These are phyloP conservation scores for Blastomyces gilchristii DNA, from an alignment of 2,329 filamentous ascomycete species.

Conservation along the genomic window DNA sequence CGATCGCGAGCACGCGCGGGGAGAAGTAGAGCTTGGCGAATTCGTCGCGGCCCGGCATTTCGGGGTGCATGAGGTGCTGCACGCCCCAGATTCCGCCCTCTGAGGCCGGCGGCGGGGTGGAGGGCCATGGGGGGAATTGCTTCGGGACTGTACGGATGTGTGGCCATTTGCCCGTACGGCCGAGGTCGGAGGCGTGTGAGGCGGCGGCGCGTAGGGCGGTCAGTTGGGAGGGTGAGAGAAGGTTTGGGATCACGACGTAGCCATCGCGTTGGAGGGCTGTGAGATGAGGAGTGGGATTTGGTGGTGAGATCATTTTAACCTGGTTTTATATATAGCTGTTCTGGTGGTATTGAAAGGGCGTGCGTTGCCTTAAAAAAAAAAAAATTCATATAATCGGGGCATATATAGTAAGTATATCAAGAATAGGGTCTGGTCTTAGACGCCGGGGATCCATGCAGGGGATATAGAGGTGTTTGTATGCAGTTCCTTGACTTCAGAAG, in stretches of 20 bases:
- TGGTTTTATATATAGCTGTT: background rate
- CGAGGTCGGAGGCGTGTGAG: slow-evolving; percentile 46
- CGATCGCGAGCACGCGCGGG: slow-evolving; percentile 50
- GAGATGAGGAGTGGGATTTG: slow-evolving; percentile 31
- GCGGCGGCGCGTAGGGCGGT: slow-evolving; percentile 51
- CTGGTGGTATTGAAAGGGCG: no score
- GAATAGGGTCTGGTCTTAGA: background rate
- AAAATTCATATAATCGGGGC: background rate
- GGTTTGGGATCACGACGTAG: slow-evolving; percentile 60
- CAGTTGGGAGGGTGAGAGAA: slow-evolving; percentile 50
- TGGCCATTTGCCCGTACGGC: slow-evolving; percentile 65
- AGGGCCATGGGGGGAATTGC: slow-evolving; percentile 79
- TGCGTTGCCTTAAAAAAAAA: no score
- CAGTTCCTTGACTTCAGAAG: background rate
- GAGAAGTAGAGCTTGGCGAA: slow-evolving; percentile 68
- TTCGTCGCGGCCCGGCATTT: slow-evolving; percentile 49
- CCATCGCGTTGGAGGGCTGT: slow-evolving; percentile 57
- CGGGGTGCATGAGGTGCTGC: slow-evolving; percentile 71
- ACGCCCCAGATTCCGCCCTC: slow-evolving; percentile 74
- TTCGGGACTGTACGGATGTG: slow-evolving; percentile 75
- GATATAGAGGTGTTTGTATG: background rate
- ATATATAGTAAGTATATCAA: background rate
- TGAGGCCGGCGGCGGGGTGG: slow-evolving; percentile 38
- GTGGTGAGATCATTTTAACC: background rate
- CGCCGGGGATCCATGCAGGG: background rate